These are phyloP conservation scores for Pythium aquatile DNA, from an alignment of 352 stramenopile genomes.

Conservation along the genomic window DNA sequence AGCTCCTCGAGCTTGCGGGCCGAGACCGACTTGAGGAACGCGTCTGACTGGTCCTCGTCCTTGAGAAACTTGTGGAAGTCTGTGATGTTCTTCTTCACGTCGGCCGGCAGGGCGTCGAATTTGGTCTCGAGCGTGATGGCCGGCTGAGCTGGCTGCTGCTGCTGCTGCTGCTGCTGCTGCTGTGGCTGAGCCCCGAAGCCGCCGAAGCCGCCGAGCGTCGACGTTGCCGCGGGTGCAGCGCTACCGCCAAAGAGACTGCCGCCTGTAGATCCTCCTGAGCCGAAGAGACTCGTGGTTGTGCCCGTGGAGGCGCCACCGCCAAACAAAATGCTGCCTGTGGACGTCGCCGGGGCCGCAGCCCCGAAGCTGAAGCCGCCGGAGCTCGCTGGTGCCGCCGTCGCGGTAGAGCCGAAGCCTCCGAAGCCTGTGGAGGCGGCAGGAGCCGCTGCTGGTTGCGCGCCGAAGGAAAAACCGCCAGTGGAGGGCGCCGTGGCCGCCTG, in stretches of 20 bases:
- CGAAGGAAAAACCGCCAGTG: neutral
- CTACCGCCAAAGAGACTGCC: constrained; percentile 34
- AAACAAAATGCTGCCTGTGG: constrained; percentile 23
- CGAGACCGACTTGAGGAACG: constrained; percentile 73
- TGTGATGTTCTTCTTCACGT: constrained; percentile 77
- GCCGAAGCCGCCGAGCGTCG: constrained; percentile 28
- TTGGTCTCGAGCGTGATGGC: constrained; percentile 72
- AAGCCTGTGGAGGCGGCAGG: neutral
- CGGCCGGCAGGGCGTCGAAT: constrained; percentile 63
- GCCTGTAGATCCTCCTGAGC: constrained; percentile 14
- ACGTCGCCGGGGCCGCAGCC: constrained; percentile 21
- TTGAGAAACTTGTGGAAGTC: constrained; percentile 77
- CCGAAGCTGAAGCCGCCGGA: constrained; percentile 32
- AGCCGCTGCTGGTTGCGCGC: neutral
- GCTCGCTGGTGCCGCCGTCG: constrained; percentile 19
- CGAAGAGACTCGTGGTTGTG: constrained; percentile 31
- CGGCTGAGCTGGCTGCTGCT: constrained; percentile 24
- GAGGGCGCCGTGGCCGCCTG: neutral
- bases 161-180: constrained; percentile 11
- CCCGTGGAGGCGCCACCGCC: constrained; percentile 16
- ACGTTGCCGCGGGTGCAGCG: constrained; percentile 11
- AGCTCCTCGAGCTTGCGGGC: constrained; percentile 50
- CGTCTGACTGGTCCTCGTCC: constrained; percentile 67
- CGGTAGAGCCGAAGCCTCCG: constrained; percentile 8
- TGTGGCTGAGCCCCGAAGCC: constrained; percentile 11